phyloP scores from a whole-genome alignment of 1,284 basidiomycete genomes.

The Neolentinus lepideus region DNA sequence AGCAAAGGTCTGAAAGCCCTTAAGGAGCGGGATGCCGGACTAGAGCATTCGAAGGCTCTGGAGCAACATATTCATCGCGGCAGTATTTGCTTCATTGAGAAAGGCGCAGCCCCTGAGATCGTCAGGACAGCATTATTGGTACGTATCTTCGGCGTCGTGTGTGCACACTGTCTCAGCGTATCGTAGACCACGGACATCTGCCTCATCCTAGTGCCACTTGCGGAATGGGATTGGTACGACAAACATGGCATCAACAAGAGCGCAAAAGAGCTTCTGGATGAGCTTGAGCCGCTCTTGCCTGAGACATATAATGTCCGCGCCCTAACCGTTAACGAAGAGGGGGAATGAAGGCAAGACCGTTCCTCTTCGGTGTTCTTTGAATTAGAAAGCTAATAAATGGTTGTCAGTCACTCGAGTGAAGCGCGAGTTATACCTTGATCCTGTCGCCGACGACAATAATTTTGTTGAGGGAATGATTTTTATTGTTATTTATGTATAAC shows the following conservation, averaged over 20 bases:
- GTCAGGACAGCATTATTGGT: neutral
- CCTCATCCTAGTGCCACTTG: neutral
- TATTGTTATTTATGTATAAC: neutral
- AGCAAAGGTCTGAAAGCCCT: neutral
- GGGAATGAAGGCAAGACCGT: neutral
- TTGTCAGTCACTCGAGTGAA: neutral
- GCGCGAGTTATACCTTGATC: neutral
- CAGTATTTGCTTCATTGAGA: neutral
- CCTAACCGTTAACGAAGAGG: neutral
- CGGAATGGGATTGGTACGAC: neutral
- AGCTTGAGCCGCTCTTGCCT: neutral
- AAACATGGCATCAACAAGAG: neutral
- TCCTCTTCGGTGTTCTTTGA: neutral
- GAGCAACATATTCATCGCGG: neutral
- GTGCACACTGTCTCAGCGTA: neutral
- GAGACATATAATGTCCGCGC: neutral
- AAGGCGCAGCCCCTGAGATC: neutral
- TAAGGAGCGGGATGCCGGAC: neutral
- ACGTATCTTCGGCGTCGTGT: neutral
- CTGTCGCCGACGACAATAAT: neutral
- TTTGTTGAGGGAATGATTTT: neutral
- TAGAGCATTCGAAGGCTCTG: neutral
- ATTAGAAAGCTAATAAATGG: neutral
- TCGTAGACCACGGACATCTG: neutral
- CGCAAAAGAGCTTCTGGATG: neutral